Base-by-base conservation (phyloP, 2,329 filamentous ascomycete genomes). In the Phialophora chinensis region DNA sequence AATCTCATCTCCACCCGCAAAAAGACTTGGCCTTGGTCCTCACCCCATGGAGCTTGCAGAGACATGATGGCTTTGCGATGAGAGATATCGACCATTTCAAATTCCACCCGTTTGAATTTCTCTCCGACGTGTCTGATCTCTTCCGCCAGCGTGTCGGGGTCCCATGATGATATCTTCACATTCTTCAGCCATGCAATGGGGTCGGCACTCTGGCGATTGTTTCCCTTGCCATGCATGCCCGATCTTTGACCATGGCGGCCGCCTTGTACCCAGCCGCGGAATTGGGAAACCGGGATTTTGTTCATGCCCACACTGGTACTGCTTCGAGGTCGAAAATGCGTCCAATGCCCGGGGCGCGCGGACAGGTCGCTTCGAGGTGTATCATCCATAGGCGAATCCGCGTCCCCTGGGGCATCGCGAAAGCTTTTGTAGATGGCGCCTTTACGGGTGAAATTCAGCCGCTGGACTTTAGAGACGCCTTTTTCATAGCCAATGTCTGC, bases 391-490 rank as follows among this genome's bases (percentile, higher is more conserved):
- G 66, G 67, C 17, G 69, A 81, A 55, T 83, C 83, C 47, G 82
- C 77, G 56, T 80, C 81, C 63, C 87, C 86, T 62, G 90, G 89
- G 23, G 90, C 84, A 49, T 92, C 88, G 54, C 91, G 88, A 74
- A 94, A 97, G 0, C 91, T 94, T 76, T 90, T 91, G 81, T 97
- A 97, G 2, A 85, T 81, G 5, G 93, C 92, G 11, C 93, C 93
- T 76, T 89, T 89, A n/a, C 93, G 87, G 12, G 93, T 97, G 50
- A 93, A 81, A 60, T 86, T 89, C 10, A 93, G 80, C 33, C 86
- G 88, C 47, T 87, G 87, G 6, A 84, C 84, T 23, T 89, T 86
- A 3, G 84, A 84, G 60, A 83, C 84, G 4, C 91, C 92, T 75
- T 89, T 92, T 54, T 87, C 82, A 75, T 91, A 91, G 2, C 91